Conservation (phyloP, 805 yeast species). For the Zygosaccharomyces siamensis region DNA sequence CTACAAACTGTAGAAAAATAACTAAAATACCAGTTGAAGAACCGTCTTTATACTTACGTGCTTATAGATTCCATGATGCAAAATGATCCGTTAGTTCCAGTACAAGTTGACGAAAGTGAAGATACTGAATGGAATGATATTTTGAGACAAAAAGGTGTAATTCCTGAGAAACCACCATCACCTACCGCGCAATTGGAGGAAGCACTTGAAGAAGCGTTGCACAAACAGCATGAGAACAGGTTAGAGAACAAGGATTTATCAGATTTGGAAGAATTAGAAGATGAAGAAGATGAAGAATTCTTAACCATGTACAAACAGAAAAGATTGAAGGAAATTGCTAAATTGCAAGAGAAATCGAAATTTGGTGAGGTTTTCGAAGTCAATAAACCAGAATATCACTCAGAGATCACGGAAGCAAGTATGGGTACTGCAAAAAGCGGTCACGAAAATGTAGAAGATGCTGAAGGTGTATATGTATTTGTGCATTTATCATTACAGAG, state of each 20-base stretch:
- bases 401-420: conserved; percentile 81
- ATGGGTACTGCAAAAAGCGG: conserved; percentile 25
- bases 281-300: conserved; percentile 90
- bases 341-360: conserved; percentile 49
- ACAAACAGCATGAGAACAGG: conserved; percentile 74
- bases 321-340: conserved; percentile 68
- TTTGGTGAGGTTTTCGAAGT: conserved; percentile 77
- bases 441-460: conserved; percentile 8
- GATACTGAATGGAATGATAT: conserved; percentile 99
- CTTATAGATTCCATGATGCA: conserved; percentile 22
- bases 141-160: conserved; percentile 80
- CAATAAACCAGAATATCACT: conserved; percentile 80
- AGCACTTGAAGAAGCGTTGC: conserved; percentile 78
- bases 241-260: conserved; percentile 71
- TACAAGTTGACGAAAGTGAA: conserved; percentile 89
- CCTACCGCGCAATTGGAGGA: conserved; percentile 84
- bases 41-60: background rate
- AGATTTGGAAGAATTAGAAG: conserved; percentile 84
- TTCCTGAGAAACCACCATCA: conserved; percentile 87
- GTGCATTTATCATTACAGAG: conserved; percentile 72
- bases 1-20: background rate
- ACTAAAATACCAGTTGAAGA: background rate
- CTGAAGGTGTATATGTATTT: conserved; percentile 52
- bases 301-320: conserved; percentile 70
- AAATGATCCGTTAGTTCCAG: conserved; percentile 59